Conservation (phyloP, 1,284 basidiomycete species). For the Jaminaea rosea region DNA sequence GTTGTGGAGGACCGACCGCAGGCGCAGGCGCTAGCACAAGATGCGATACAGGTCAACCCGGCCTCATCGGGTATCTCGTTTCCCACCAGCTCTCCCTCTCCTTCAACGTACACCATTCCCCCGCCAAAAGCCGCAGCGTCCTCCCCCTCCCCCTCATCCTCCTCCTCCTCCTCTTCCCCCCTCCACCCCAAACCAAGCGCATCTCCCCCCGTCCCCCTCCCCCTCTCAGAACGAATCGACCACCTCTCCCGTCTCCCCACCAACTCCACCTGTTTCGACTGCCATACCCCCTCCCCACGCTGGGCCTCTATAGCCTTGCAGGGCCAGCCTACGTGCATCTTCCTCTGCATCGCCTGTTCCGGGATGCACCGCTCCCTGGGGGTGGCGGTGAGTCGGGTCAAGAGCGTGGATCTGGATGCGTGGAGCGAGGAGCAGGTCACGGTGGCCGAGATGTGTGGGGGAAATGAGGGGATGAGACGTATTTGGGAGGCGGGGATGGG, state of each 20-base stretch:
- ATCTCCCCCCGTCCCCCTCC: conserved; percentile 9
- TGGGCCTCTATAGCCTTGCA: conserved; percentile 49
- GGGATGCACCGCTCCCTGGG: conserved; percentile 53
- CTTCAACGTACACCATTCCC: too few species aligned
- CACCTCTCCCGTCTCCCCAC: conserved; percentile 42
- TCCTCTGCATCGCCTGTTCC: conserved; percentile 53
- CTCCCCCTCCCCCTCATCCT: too few species aligned
- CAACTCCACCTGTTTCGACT: conserved; percentile 51
- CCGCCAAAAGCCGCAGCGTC: too few species aligned
- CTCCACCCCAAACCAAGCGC: too few species aligned
- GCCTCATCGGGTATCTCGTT: too few species aligned
- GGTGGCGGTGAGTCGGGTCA: conserved; percentile 52
- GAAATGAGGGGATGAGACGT: conserved; percentile 27
- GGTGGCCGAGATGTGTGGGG: conserved; percentile 25
- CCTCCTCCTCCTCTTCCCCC: too few species aligned
- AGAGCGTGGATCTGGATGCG: conserved; percentile 52
- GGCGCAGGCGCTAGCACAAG: too few species aligned
- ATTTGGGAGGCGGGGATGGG: too few species aligned
- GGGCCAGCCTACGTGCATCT: conserved; percentile 43
- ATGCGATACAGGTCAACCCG: too few species aligned
- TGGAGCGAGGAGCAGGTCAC: conserved; percentile 34
- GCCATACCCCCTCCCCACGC: conserved; percentile 47
- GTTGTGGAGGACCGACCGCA: too few species aligned
- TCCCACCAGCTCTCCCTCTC: too few species aligned
- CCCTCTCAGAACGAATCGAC: conserved; percentile 32